Percentiles rank a stretch among this genome's conserved stretches.
These are phyloP conservation scores for Cladosporium sphaerospermum DNA, from an alignment of 2,329 filamentous ascomycete genomes.

Conservation along the genomic window DNA sequence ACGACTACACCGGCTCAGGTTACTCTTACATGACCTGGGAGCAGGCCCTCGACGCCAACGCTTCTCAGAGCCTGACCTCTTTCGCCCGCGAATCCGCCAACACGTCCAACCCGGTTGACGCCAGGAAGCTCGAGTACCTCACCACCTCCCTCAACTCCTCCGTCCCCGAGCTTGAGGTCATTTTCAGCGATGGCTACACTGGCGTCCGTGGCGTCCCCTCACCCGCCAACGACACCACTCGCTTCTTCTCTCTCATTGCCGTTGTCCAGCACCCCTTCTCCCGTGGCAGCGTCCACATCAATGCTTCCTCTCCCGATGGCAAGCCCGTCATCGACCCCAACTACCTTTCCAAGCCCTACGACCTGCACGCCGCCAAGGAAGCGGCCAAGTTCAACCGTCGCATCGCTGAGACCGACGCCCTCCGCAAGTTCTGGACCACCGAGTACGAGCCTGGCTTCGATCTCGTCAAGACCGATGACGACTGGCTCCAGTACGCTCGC, in stretches of 20 bases:
- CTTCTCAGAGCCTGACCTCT: slow-evolving; percentile 22
- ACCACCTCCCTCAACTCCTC: slow-evolving; percentile 23
- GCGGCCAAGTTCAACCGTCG: slow-evolving; percentile 30
- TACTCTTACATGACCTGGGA: slow-evolving; percentile 42
- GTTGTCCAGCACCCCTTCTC: slow-evolving; percentile 46
- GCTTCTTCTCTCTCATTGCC: slow-evolving; percentile 53
- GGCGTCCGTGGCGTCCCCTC: slow-evolving; percentile 36
- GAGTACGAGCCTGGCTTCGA: slow-evolving; percentile 20
- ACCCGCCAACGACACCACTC: slow-evolving; percentile 25
- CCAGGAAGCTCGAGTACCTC: slow-evolving; percentile 39
- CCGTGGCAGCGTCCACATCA: slow-evolving; percentile 36
- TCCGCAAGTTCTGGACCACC: slow-evolving; percentile 25
- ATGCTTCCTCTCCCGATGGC: slow-evolving; percentile 13
- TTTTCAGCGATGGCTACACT: slow-evolving; percentile 43
- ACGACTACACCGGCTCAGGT: slow-evolving; percentile 36
- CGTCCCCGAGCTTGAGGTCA: slow-evolving; percentile 39
- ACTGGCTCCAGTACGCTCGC: slow-evolving; percentile 21
- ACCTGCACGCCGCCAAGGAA: slow-evolving; percentile 21
- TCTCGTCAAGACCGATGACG: slow-evolving; percentile 13
- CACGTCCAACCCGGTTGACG: slow-evolving; percentile 23
- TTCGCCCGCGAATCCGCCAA: slow-evolving; percentile 17
- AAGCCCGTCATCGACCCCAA: slow-evolving; percentile 25
- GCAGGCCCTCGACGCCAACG: slow-evolving; percentile 31
- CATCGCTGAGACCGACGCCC: slow-evolving; percentile 37
- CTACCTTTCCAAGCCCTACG: slow-evolving; percentile 24